Conservation (phyloP, 1,284 basidiomycete species). For the Peniophora sp. region DNA sequence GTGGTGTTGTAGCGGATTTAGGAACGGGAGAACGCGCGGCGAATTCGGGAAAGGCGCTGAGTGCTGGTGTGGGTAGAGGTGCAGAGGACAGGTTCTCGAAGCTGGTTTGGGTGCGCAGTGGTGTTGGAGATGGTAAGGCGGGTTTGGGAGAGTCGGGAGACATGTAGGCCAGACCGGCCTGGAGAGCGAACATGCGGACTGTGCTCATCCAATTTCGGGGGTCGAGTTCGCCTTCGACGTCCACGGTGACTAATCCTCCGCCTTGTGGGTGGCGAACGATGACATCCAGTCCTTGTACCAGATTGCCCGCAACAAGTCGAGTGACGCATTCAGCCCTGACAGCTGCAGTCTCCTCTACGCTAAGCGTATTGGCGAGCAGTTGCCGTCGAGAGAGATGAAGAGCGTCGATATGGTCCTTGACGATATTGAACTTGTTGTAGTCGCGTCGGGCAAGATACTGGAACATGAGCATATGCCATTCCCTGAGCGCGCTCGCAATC, state of each 20-base stretch:
- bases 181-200: constrained; percentile 84
- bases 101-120: constrained; percentile 21
- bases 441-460: constrained; percentile 84
- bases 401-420: constrained; percentile 86
- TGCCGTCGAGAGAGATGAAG: constrained; percentile 87
- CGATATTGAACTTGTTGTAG: constrained; percentile 83
- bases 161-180: constrained; percentile 77
- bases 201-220: constrained; percentile 77
- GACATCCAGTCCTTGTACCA: constrained; percentile 88
- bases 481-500: constrained; percentile 91
- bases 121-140: constrained; percentile 11
- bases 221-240: constrained; percentile 72
- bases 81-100: constrained; percentile 28
- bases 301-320: constrained; percentile 83
- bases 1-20: too few species aligned
- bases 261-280: constrained; percentile 92
- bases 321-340: constrained; percentile 85
- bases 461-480: constrained; percentile 93
- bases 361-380: constrained; percentile 83
- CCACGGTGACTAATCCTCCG: constrained; percentile 83
- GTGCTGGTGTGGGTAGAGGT: constrained; percentile 51
- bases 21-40: constrained; percentile 13
- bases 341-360: constrained; percentile 78
- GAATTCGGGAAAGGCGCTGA: constrained; percentile 62
- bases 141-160: constrained; percentile 37